Evolutionary conservation across 257 asterid species (phyloP).

Genomic region (Anisodus tanguticus): DNA sequence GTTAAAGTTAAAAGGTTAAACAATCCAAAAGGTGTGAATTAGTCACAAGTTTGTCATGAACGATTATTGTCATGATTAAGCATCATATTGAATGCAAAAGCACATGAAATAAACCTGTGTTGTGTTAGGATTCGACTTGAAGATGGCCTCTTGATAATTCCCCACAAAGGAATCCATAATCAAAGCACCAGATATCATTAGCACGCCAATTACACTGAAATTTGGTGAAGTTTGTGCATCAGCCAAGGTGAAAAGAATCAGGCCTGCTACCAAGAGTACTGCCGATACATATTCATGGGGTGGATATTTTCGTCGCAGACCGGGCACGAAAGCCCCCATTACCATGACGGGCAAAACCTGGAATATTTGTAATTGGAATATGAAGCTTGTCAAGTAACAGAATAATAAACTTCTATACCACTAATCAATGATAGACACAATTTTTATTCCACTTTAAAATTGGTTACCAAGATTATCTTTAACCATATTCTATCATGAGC

Average conservation of each 20-base stretch:
- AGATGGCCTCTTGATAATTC: constrained; percentile 91
- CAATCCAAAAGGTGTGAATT: background rate
- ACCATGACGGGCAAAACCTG: constrained; percentile 96
- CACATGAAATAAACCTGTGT: constrained; percentile 59
- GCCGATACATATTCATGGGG: constrained; percentile 86
- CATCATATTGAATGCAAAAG: background rate
- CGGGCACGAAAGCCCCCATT: constrained; percentile 98
- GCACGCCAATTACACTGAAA: constrained; percentile 76
- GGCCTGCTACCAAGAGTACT: constrained; percentile 73
- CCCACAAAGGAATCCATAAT: constrained; percentile 88
- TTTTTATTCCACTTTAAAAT: background rate
- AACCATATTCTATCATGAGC: background rate
- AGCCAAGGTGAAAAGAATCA: constrained; percentile 89
- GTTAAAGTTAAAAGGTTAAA: constrained; percentile 27
- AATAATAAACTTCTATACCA: background rate
- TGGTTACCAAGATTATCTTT: background rate
- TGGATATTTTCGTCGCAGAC: constrained; percentile 82
- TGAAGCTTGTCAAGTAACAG: background rate
- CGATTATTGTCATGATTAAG: background rate
- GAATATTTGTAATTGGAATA: constrained; percentile 17
- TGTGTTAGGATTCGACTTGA: constrained; percentile 81
- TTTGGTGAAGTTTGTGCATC: constrained; percentile 91
- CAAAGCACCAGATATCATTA: constrained; percentile 86
- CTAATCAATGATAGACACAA: background rate
- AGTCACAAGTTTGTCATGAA: constrained; percentile 24